Evolutionary conservation across 2,329 filamentous ascomycete genomes (phyloP), one percentile per base, ranked within the genome.

Genomic region (Akanthomyces dipterigenus): DNA sequence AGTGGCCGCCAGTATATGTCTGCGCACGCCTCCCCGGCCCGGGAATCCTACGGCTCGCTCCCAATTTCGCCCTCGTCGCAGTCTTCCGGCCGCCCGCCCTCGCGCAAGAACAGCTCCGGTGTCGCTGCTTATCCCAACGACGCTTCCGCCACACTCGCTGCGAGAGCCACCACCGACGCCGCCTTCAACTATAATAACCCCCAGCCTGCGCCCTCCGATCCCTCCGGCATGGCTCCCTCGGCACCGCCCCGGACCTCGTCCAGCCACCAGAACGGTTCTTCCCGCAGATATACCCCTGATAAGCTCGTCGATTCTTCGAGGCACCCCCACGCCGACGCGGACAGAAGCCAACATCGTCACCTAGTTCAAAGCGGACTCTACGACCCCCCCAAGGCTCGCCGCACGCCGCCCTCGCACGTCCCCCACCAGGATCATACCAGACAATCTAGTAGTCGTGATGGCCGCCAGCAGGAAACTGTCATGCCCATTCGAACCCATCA

Each of bases 161-260:
- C 81, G 62, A 77, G 80, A 67, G 73, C 76, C 59, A 75, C 78
- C 58, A 74, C 76, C 61, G 76, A 78, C 57, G 68, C 79, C 65
- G 72, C 77, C 55, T 77, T 76, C 46, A 73, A 77, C 18, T 67
- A 73, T 24, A 71, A 76, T 31, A 68, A 75, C 62, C 76, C 82
- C 51, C 76, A 80, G 49, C 72, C 77, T 43, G 58, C 26, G 28
- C 16, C 42, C 16, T 72, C 76, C 31, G 68, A 78, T 22, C 79
- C 80, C 69, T 78, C 76, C 75, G 83, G 79, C 74, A 85, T 82
- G 77, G 85, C 89, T 58, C 88, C 90, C 26, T 82, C 90, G 67
- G 87, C 89, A 60, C 92, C 90, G 53, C 90, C 90, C 40, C 85
- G 92, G 70, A 93, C 90, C 8, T 96, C 92, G 16, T 95, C 91